These are phyloP conservation scores for Monosporascus ibericus DNA, from an alignment of 2,329 filamentous ascomycete genomes.

Conservation along the genomic window DNA sequence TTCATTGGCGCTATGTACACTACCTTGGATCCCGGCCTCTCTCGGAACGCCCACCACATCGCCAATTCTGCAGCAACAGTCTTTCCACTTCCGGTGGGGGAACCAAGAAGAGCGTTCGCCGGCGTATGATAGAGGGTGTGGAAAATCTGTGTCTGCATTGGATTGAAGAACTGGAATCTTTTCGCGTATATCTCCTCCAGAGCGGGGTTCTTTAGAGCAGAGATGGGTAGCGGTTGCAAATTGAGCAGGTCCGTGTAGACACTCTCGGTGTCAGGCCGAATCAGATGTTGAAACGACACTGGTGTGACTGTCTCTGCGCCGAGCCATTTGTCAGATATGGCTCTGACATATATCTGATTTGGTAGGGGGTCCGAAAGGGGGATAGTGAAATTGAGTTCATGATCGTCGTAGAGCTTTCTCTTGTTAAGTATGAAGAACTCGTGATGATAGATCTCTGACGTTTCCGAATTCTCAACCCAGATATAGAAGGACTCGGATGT, in stretches of 20 bases:
- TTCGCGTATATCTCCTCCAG: conserved; percentile 84
- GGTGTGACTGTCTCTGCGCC: conserved; percentile 93
- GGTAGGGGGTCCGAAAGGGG: conserved; percentile 88
- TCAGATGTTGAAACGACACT: conserved; percentile 95
- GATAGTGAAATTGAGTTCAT: conserved; percentile 97
- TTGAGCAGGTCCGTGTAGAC: conserved; percentile 93
- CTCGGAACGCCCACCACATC: conserved; percentile 99
- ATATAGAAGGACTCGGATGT: conserved; percentile 96
- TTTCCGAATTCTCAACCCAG: conserved; percentile 98
- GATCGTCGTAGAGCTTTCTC: conserved; percentile 88
- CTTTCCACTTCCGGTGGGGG: conserved; percentile 94
- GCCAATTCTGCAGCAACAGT: conserved; percentile 92
- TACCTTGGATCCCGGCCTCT: conserved; percentile 90
- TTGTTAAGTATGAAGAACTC: conserved; percentile 92
- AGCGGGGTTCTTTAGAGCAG: conserved; percentile 77
- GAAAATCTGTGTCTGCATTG: conserved; percentile 99
- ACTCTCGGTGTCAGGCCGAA: conserved; percentile 93
- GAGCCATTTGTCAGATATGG: conserved; percentile 92
- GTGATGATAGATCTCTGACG: conserved; percentile 94
- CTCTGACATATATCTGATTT: conserved; percentile 91
- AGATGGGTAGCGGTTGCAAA: conserved; percentile 81
- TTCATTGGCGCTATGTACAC: conserved; percentile 99
- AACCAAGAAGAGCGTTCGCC: conserved; percentile 88
- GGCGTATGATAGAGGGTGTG: conserved; percentile 91
- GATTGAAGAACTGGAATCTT: conserved; percentile 95